Evolutionary conservation across 148 eudicot species (phyloP), one percentile per base, ranked within the genome.

Genomic region (Camellia japonica): DNA sequence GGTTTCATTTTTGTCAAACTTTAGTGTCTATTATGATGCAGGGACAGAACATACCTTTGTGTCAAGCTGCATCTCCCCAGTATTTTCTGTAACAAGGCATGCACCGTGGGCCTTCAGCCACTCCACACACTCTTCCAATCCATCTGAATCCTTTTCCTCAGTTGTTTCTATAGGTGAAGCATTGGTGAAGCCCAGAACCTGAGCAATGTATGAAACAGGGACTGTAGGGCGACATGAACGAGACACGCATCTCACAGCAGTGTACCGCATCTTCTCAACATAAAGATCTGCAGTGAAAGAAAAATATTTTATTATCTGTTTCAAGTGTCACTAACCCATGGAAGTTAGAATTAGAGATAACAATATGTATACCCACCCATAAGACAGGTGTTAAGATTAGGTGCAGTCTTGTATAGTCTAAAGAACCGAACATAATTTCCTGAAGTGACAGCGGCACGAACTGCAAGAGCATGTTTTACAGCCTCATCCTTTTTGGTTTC

Each of bases 51-150:
- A 82, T 85, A 95, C 99, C 99, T 95, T 95, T 56, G 99, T 56
- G 83, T 95, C 99, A 83, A 95, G 87, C 80, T 87, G 84, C 90
- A 89, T 77, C 86, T 93, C 97, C 65, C 92, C 97, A 64, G 84
- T 78, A 78, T 80, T 87, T 74, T 95, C 99, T 16, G 82, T 58
- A 79, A 81, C 77, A 71, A 93, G 91, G 81, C 92, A 92, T 75
- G 95, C 97, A 77, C 99, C 98, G 85, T 95, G 99, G 49, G 98
- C 94, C 84, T 90, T 93, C 82, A 95, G 85, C 99, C 99, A 95
- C 80, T 93, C 98, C 61, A 85, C 74, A 84, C 99, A 95, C 76
- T 93, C 98, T 56, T 95, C 98, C 78, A 89, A 77, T 62, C 94
- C 92, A 82, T 90, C 97, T 16, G 83, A 64, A 44, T 90, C 93